These are phyloP conservation scores for Gentiana straminea DNA, from an alignment of 257 asterid genomes.

Conservation along the genomic window DNA sequence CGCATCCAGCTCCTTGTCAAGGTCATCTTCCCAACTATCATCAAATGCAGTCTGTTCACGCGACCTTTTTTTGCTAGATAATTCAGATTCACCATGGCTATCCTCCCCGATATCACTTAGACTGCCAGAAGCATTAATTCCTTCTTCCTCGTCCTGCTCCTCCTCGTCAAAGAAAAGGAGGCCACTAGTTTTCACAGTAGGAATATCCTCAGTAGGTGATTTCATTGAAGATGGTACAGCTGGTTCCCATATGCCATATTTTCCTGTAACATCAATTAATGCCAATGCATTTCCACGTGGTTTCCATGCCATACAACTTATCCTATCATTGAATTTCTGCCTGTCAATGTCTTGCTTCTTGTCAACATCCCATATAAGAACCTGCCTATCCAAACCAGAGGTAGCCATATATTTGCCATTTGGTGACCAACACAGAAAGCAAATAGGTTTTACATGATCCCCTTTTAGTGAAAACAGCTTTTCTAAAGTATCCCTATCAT, in stretches of 20 bases:
- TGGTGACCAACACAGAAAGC: conserved; percentile 95
- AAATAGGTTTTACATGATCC: conserved; percentile 72
- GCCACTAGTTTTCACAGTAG: conserved; percentile 49
- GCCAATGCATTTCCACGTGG: conserved; percentile 91
- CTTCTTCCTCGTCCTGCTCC: conserved; percentile 36
- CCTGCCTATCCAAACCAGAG: conserved; percentile 75
- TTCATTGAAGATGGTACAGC: conserved; percentile 83
- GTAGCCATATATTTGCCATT: conserved; percentile 97
- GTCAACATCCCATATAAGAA: conserved; percentile 88
- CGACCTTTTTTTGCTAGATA: conserved; percentile 55
- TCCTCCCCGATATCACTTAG: conserved; percentile 75
- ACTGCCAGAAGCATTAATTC: conserved; percentile 59
- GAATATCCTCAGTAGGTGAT: conserved; percentile 91
- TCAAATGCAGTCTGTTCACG: conserved; percentile 35
- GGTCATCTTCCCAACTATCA: conserved; percentile 59
- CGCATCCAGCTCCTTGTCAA: conserved; percentile 37
- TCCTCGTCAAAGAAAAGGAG: conserved; percentile 61
- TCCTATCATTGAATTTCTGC: conserved; percentile 68
- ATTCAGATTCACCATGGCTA: conserved; percentile 51
- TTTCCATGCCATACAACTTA: conserved; percentile 87
- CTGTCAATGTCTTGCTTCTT: conserved; percentile 86
- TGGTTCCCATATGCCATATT: conserved; percentile 87
- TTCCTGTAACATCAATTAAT: conserved; percentile 73
- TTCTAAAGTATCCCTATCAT: conserved; percentile 97
- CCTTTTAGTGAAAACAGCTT: conserved; percentile 72